Percentiles rank a stretch among this genome's conserved stretches.
Evolutionary conservation across 495 filamentous ascomycete species (phyloP).

Genomic region (Hypoxylon subgilvum): DNA sequence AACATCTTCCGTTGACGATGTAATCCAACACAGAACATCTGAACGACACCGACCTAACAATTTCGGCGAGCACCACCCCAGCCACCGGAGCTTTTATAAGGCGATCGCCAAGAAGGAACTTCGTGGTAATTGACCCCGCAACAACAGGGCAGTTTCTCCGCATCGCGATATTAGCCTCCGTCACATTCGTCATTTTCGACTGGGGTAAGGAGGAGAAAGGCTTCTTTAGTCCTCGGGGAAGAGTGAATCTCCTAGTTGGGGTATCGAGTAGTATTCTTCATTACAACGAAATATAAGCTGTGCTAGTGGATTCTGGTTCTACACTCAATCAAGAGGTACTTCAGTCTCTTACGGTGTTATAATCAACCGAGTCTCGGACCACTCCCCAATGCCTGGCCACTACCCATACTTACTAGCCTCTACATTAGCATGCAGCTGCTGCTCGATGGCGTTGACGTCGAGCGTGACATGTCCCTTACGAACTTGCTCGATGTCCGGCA

Average conservation of each 20-base stretch:
- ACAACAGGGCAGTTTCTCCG: constrained; percentile 20
- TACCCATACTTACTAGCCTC: constrained; percentile 4
- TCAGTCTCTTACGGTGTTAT: too few species aligned
- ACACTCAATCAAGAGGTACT: too few species aligned
- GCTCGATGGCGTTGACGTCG: constrained; percentile 70
- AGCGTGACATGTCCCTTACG: constrained; percentile 45
- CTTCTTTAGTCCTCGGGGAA: constrained; percentile 3
- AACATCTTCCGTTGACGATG: constrained; percentile 18
- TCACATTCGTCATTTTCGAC: constrained; percentile 9
- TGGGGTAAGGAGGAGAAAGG: constrained; percentile 14
- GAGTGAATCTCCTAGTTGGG: background rate
- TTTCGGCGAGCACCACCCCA: constrained; percentile 5
- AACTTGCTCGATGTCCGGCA: constrained; percentile 51
- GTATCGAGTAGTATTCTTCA: constrained; percentile 1
- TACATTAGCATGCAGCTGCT: constrained; percentile 64
- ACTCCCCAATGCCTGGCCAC: background rate
- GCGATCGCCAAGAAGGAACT: constrained; percentile 16
- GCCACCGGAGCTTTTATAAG: constrained; percentile 17
- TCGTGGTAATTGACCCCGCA: constrained; percentile 29
- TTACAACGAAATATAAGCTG: too few species aligned
- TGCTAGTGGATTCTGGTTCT: too few species aligned
- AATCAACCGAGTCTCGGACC: background rate
- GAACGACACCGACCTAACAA: background rate
- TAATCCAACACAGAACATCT: background rate
- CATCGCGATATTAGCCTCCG: constrained; percentile 31